Percentiles rank a stretch among this genome's conserved stretches.
phyloP scores from a whole-genome alignment of 441 rosid species.

The Caryocar brasiliense region DNA sequence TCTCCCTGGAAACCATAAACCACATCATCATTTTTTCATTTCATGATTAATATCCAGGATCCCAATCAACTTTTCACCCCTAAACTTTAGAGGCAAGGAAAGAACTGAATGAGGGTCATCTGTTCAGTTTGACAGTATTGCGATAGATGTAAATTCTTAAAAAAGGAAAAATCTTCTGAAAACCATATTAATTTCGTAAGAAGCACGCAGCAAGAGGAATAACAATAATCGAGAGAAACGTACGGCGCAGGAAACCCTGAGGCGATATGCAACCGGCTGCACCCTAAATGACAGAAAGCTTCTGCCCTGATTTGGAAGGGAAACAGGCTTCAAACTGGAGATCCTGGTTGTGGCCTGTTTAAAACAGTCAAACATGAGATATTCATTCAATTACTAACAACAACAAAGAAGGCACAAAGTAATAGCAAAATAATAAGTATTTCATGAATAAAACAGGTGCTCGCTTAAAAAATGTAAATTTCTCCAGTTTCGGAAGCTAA shows the following conservation, averaged over 20 bases:
- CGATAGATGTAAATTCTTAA: not conserved
- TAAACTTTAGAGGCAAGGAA: too few species aligned
- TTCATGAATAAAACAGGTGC: too few species aligned
- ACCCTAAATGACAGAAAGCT: constrained; percentile 42
- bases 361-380: constrained; percentile 6
- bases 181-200: not conserved
- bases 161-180: not conserved
- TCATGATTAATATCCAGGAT: too few species aligned
- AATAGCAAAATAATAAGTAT: not conserved
- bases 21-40: too few species aligned
- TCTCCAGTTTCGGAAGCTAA: too few species aligned
- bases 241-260: constrained; percentile 49
- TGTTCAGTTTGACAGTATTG: too few species aligned
- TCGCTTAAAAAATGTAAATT: too few species aligned
- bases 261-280: constrained; percentile 27
- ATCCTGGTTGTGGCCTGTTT: constrained; percentile 35
- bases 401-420: not conserved
- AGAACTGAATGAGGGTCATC: too few species aligned
- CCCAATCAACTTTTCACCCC: too few species aligned
- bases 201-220: not conserved
- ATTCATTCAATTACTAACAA: not conserved
- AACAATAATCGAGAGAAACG: constrained; percentile 6
- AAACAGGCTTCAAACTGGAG: constrained; percentile 25
- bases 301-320: constrained; percentile 31
- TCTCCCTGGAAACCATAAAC: too few species aligned